A percentile compares a stretch with the other conserved stretches of the same genome.
Conservation (phyloP, 176 grass and related monocot species). For the Rhynchospora tenuis region DNA sequence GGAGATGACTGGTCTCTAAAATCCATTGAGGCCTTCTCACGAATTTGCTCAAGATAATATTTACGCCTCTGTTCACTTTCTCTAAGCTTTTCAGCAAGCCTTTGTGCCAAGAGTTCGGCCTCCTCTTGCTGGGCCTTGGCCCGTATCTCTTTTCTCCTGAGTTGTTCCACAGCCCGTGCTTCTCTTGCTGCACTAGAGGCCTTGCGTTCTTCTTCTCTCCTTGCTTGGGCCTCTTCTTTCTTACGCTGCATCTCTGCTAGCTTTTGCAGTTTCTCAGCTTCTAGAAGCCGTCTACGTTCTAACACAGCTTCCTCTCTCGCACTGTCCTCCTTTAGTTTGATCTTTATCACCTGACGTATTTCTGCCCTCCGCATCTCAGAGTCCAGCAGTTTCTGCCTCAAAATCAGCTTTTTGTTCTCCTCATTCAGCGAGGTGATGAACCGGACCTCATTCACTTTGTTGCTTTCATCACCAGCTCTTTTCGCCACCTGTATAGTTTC, state of each 20-base stretch:
- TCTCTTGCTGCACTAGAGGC: conserved; percentile 97
- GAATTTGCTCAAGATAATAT: conserved; percentile 98
- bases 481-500: conserved; percentile 39
- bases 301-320: conserved; percentile 98
- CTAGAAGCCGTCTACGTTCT: conserved; percentile 83
- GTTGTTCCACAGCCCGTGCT: conserved; percentile 74
- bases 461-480: conserved; percentile 97
- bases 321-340: conserved; percentile 95
- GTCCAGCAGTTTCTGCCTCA: conserved; percentile 90
- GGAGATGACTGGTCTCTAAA: conserved; percentile 96
- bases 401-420: conserved; percentile 92
- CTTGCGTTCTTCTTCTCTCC: conserved; percentile 98
- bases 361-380: conserved; percentile 97
- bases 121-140: conserved; percentile 91
- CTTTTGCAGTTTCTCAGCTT: conserved; percentile 97
- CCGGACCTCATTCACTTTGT: conserved; percentile 97
- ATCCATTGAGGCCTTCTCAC: conserved; percentile 98
- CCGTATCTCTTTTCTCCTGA: conserved; percentile 93
- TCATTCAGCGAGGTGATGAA: conserved; percentile 99
- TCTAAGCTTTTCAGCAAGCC: conserved; percentile 83
- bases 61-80: conserved; percentile 98
- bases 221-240: conserved; percentile 93
- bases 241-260: conserved; percentile 96
- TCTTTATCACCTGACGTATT: conserved; percentile 96
- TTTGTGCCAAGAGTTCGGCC: conserved; percentile 95